Base-by-base conservation (phyloP, 2,329 filamentous ascomycete species). In the Grosmannia clavigera region DNA sequence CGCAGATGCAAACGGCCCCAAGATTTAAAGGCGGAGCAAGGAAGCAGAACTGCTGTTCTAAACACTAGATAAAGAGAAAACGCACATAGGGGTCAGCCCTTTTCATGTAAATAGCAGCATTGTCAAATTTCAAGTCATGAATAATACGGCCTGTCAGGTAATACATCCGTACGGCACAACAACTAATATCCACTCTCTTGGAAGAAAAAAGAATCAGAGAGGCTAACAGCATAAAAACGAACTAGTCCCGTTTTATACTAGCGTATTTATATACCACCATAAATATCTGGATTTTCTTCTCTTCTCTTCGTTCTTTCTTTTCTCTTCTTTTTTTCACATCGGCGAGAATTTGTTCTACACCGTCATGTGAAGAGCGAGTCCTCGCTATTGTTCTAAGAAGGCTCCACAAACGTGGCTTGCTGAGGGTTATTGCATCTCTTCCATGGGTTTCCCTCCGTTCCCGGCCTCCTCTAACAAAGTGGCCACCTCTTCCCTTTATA, bases 391-490 rank as follows among this genome's bases (percentile, higher is more conserved):
- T 62, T 62, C 53, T 51, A 50, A 71, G 76, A 74, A 70, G 77
- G 77, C 77, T 79, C 76, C 77, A 75, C 77, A 69, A 70, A 70
- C 68, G 76, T 75, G 77, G 76, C 76, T 78, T 78, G 77, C 77
- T 80, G 77, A 78, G 76, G 75, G 77, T 74, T 76, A 75, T 72
- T 63, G 61, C 58, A 31, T 56, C 56, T 66, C 67, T 63, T 69
- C 74, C 68, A 74, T 80, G 75, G 73, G 74, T 78, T 72, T 77
- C 72, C 76, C 74, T 78, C 77, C 77, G 77, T 80, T 80, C 77
- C 77, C 77, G 76, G 77, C 77, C 77, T 71, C 76, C 76, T 66
- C 75, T 62, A 80, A 66, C 63, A 75, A 68, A 66, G 75, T 73
- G 72, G 75, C 68, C 69, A 70, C 75, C 76, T 76, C 63, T 67